A percentile compares a stretch with the other conserved stretches of the same genome.
Evolutionary conservation across 2,329 filamentous ascomycete species (phyloP).

Genomic region (Diplodia seriata): DNA sequence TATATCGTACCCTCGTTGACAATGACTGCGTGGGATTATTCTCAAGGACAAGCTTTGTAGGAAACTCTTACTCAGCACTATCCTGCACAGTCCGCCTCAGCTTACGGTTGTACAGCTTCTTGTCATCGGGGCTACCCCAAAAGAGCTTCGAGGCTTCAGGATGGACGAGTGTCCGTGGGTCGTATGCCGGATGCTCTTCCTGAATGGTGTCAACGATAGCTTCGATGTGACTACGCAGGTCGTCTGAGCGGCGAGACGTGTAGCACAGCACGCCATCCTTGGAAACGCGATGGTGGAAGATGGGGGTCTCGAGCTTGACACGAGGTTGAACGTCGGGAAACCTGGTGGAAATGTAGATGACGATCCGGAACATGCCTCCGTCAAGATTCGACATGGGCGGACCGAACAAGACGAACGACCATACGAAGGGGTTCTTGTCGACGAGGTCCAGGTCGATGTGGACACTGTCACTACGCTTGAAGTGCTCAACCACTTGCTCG

Average conservation of each 20-base stretch:
- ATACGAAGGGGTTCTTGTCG: constrained; percentile 85
- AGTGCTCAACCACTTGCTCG: constrained; percentile 78
- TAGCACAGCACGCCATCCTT: constrained; percentile 85
- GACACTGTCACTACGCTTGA: constrained; percentile 72
- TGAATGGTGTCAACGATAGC: constrained; percentile 83
- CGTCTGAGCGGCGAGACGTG: constrained; percentile 69
- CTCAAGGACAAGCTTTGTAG: background rate
- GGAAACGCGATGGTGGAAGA: constrained; percentile 90
- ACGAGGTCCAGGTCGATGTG: constrained; percentile 79
- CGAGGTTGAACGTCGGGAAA: constrained; percentile 91
- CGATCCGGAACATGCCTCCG: constrained; percentile 85
- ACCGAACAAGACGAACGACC: constrained; percentile 88
- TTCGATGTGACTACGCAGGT: constrained; percentile 82
- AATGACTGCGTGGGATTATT: background rate
- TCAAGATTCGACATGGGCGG: constrained; percentile 92
- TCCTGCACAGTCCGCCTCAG: constrained; percentile 77
- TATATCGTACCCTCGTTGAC: background rate
- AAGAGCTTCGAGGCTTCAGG: constrained; percentile 84
- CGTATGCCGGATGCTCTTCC: constrained; percentile 85
- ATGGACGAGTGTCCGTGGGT: constrained; percentile 86
- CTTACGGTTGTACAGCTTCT: constrained; percentile 82
- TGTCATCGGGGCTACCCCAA: constrained; percentile 81
- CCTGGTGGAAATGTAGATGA: constrained; percentile 77
- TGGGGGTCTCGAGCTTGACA: constrained; percentile 76
- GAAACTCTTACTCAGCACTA: constrained; percentile 51